Evolutionary conservation across 768 basidiomycete genomes (phyloP).

Genomic region (Trametes gibbosa): DNA sequence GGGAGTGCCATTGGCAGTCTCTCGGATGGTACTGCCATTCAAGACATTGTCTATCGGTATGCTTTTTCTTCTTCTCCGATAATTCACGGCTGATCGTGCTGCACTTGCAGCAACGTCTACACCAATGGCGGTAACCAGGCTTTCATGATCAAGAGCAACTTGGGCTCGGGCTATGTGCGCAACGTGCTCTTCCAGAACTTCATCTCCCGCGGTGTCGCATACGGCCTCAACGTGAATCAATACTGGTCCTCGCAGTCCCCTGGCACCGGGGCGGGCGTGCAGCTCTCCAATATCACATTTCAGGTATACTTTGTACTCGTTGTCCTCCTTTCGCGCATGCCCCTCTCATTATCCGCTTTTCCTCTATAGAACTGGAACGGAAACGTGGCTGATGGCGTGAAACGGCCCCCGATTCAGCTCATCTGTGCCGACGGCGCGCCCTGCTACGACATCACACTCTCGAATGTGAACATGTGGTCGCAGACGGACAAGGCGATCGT

Average conservation of each 20-base stretch:
- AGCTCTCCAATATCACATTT: slow-evolving; percentile 30
- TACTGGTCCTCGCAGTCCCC: slow-evolving; percentile 27
- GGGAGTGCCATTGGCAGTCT: slow-evolving; percentile 31
- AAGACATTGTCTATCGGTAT: slow-evolving; percentile 25
- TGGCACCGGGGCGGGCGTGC: slow-evolving; percentile 26
- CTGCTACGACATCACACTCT: slow-evolving; percentile 27
- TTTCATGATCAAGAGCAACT: slow-evolving; percentile 31
- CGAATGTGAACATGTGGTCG: slow-evolving; percentile 32
- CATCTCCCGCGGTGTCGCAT: slow-evolving; percentile 28
- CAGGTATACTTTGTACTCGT: slow-evolving; percentile 9
- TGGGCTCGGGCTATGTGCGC: slow-evolving; percentile 25
- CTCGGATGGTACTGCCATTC: slow-evolving; percentile 26
- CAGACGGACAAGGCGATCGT: slow-evolving; percentile 24
- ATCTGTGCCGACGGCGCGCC: slow-evolving; percentile 29
- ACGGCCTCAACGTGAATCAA: slow-evolving; percentile 29
- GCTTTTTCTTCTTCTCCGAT: neutral
- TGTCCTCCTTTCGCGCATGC: neutral
- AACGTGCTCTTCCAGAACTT: slow-evolving; percentile 32
- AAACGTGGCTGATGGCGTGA: slow-evolving; percentile 25
- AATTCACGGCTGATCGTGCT: neutral
- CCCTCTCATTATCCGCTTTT: neutral
- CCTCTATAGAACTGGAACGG: slow-evolving; percentile 29
- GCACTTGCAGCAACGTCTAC: slow-evolving; percentile 23
- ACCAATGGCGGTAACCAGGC: slow-evolving; percentile 32
- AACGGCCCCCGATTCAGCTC: slow-evolving; percentile 27